phyloP scores from a whole-genome alignment of 2,329 filamentous ascomycete species.

The Aureobasidium sp. region DNA sequence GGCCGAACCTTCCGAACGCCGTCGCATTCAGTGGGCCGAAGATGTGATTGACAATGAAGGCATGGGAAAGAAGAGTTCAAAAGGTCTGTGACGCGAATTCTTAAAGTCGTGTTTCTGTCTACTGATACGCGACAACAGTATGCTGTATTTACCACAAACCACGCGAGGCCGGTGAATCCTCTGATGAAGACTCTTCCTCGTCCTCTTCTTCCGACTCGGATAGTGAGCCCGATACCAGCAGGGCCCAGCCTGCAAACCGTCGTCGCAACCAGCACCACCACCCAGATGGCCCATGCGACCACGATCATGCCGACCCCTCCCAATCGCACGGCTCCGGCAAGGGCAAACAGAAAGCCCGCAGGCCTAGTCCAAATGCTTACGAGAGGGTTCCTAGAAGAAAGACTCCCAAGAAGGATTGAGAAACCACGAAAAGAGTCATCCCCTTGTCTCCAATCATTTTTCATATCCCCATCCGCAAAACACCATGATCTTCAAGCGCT shows the following conservation, averaged over 20 bases:
- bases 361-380: constrained; percentile 71
- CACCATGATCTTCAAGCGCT: neutral
- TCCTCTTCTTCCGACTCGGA: constrained; percentile 44
- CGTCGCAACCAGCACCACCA: constrained; percentile 24
- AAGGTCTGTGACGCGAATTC: constrained; percentile 49
- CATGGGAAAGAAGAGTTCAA: constrained; percentile 85
- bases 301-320: constrained; percentile 30
- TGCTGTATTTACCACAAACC: constrained; percentile 97
- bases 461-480: neutral
- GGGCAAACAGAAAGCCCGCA: constrained; percentile 35
- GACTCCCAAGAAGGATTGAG: constrained; percentile 9
- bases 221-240: constrained; percentile 45
- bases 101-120: neutral
- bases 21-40: constrained; percentile 83
- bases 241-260: constrained; percentile 26
- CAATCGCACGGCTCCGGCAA: constrained; percentile 25
- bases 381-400: constrained; percentile 58
- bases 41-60: constrained; percentile 94
- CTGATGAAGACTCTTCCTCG: constrained; percentile 52
- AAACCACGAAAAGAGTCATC: neutral
- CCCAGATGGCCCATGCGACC: constrained; percentile 16
- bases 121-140: constrained; percentile 44
- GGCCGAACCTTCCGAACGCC: constrained; percentile 31
- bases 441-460: neutral
- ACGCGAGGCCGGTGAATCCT: constrained; percentile 73